Evolutionary conservation across 352 stramenopile species (phyloP).

Genomic region (Phytophthora tentaculata): DNA sequence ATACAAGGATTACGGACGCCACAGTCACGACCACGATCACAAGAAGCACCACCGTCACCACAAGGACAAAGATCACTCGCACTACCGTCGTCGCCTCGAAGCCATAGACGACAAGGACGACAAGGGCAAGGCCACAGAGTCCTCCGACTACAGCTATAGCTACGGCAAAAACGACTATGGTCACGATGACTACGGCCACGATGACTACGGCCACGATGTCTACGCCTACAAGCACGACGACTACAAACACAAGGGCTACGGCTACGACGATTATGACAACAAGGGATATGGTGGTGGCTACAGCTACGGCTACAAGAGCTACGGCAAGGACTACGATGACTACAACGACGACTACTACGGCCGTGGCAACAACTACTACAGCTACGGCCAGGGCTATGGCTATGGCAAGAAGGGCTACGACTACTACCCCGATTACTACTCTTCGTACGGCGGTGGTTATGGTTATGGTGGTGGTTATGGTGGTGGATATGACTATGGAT

Average conservation of each 20-base stretch:
- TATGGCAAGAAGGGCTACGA: not conserved
- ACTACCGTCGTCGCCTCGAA: not conserved
- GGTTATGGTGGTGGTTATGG: conserved; percentile 3
- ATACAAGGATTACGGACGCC: no score
- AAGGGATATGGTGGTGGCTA: conserved; percentile 3
- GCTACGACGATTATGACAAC: not conserved
- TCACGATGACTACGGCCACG: conserved; percentile 16
- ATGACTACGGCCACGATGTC: no score
- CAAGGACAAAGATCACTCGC: not conserved
- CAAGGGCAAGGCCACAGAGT: not conserved
- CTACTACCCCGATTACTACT: no score
- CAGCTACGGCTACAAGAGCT: not conserved
- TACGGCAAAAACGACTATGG: not conserved
- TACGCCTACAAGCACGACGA: conserved; percentile 2
- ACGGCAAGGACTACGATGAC: no score
- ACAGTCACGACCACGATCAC: no score
- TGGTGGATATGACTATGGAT: not conserved
- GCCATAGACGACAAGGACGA: not conserved
- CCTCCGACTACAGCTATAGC: not conserved
- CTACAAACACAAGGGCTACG: conserved; percentile 10
- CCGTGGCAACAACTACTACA: no score
- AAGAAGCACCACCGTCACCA: not conserved
- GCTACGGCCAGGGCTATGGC: not conserved
- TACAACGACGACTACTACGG: no score
- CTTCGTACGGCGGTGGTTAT: not conserved